Percentiles rank a stretch among this genome's conserved stretches.
These are phyloP conservation scores for Clavispora fructus DNA, from an alignment of 805 yeast species.

Conservation along the genomic window DNA sequence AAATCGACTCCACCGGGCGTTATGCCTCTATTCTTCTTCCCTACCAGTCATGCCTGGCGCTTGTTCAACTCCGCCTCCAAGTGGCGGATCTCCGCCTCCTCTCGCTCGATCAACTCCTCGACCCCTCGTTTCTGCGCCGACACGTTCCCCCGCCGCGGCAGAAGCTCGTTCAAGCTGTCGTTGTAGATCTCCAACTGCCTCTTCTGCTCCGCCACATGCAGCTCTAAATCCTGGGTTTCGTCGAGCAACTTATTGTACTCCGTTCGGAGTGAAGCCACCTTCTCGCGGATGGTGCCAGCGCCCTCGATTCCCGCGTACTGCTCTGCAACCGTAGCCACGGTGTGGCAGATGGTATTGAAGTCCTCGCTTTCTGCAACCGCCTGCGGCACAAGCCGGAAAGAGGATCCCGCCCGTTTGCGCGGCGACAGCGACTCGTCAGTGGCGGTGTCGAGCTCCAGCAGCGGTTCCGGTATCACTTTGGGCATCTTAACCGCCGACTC, in stretches of 20 bases:
- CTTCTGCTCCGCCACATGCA: slow-evolving; percentile 39
- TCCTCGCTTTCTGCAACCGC: slow-evolving; percentile 24
- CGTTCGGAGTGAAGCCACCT: slow-evolving; percentile 17
- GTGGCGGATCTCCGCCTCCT: slow-evolving; percentile 40
- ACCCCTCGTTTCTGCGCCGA: slow-evolving; percentile 18
- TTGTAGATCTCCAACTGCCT: slow-evolving; percentile 33
- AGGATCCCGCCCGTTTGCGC: slow-evolving; percentile 3
- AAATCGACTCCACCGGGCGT: no score
- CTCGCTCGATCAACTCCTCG: slow-evolving; percentile 38
- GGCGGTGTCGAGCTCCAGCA: not conserved
- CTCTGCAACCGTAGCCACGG: slow-evolving; percentile 5
- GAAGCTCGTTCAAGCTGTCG: slow-evolving; percentile 16
- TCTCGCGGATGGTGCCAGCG: not conserved
- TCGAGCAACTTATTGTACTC: slow-evolving; percentile 31
- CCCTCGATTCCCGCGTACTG: slow-evolving; percentile 5
- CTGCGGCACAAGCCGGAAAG: slow-evolving; percentile 3
- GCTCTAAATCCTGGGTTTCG: slow-evolving; percentile 40
- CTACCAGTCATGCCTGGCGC: not conserved
- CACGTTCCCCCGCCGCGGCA: slow-evolving; percentile 11
- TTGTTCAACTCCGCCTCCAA: slow-evolving; percentile 33
- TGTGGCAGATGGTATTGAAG: slow-evolving; percentile 37
- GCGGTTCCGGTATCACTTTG: slow-evolving; percentile 6
- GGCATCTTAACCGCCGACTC: slow-evolving; percentile 28
- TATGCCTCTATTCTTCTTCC: no score
- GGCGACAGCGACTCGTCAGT: slow-evolving; percentile 12